Base-by-base conservation (phyloP, 176 grass and related monocot species). In the Juncus inflexus region DNA sequence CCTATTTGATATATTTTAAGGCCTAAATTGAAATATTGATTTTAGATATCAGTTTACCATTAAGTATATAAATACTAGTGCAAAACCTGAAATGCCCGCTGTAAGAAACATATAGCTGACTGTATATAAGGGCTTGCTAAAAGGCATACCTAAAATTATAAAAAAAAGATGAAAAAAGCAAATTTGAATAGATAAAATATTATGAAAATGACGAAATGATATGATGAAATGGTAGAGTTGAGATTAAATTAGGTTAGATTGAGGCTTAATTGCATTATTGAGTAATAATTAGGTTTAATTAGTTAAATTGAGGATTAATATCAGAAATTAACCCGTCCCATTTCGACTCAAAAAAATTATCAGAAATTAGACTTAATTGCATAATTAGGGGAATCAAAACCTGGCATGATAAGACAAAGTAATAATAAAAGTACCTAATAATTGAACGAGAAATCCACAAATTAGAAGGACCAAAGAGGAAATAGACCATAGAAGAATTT, bases 51-150 rank as follows among this genome's bases (percentile, higher is more conserved):
- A 89, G 84, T 85, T 84, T 74, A 92, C 88, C 67, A 86, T 73
- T 45, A 65, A 92, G 66, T 99, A 99, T 50, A 99, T 77, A 54
- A 89, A 66, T 50, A 78, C 42, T 79, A 89, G 40, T 11, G 85
- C 57, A 37, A 91, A 97, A 28, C 92, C 92, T 57, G 92, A 97
- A 55, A 84, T 72, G 39, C 87, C 92, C 47, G 74, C 69, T 19
- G 80, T 89, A 12, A 89, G 85, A 67, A 97, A 80, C 92, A 97
- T 89, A 64, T 92, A 99, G 73, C 78, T 89, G 70, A 91, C 67
- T 37, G 88, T 86, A 77, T 92, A 99, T 58, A 99, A 77, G 63
- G 85, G 83, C 74, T 92, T 97, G 60, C 94, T 97, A 76, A 97
- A 89, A 76, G 85, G 94, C 83, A 97, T 89, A 40, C 85, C 94